A percentile compares a stretch with the other conserved stretches of the same genome.
These are phyloP conservation scores for Medicago arabica DNA, from an alignment of 306 rosid species.

Conservation along the genomic window DNA sequence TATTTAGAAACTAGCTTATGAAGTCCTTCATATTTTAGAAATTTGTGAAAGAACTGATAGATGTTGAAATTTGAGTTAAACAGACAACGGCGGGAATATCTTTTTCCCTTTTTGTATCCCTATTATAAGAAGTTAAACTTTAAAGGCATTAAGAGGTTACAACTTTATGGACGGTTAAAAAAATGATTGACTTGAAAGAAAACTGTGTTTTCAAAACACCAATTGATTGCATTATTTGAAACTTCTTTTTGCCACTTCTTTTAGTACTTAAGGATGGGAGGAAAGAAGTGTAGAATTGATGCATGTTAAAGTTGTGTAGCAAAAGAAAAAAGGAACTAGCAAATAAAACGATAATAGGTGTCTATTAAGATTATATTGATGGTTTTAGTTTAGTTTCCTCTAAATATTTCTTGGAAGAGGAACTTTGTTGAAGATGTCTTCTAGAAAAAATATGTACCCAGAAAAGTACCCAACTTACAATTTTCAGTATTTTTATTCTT, in stretches of 20 bases:
- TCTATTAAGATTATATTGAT: neutral
- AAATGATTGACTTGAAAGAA: neutral
- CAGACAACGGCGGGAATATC: neutral
- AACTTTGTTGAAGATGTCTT: constrained; percentile 22
- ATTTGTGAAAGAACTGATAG: neutral
- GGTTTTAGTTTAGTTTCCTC: constrained; percentile 15
- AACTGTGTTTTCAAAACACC: constrained; percentile 4
- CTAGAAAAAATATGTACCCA: neutral
- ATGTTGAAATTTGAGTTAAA: constrained; percentile 17
- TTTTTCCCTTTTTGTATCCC: neutral
- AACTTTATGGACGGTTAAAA: neutral
- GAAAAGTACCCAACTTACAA: neutral
- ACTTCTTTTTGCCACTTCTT: constrained; percentile 8
- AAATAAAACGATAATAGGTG: neutral
- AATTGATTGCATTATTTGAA: neutral
- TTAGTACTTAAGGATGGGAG: neutral
- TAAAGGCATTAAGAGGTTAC: constrained; percentile 5
- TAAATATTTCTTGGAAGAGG: constrained; percentile 4
- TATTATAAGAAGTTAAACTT: neutral
- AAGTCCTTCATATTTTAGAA: constrained; percentile 2
- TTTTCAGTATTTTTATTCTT: constrained; percentile 6
- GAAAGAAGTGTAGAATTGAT: neutral
- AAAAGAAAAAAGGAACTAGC: constrained; percentile 16
- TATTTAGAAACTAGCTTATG: neutral
- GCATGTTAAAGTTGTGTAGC: neutral